Evolutionary conservation across 495 filamentous ascomycete species (phyloP), one percentile per base, ranked within the genome.

Genomic region (Penicillium longicatenatum): DNA sequence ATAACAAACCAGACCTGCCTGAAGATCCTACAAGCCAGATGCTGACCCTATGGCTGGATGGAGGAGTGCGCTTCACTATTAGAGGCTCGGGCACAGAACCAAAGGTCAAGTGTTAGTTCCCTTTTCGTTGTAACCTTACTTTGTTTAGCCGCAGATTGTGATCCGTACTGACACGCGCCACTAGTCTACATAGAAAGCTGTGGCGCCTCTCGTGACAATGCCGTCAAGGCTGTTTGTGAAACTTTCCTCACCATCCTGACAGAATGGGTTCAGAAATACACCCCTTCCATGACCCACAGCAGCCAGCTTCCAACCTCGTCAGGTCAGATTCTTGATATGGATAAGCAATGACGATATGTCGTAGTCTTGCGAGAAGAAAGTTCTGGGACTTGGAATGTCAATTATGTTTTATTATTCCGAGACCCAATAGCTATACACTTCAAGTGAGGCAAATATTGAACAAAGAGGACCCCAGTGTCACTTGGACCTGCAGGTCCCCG

Each of bases 61-160:
- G 72, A 2, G 80, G 79, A 22, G 79, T 88, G 2, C 79, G 82
- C 42, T 88, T 89, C 66, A 91, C 87, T 2, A 76, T 88, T 29
- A 74, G 88, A 63, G 85, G 82, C 6, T 89, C 85, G 2, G 88
- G 88, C 6, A 91, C 88, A 2, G 88, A 91, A 68, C 88, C 88
- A 1, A 86, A 86, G 66, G 84, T 86, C 39, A 86, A 86, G 64
- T 71, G 83, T 84, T 72, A 63, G 77, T 63, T 50, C 30, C 35
- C 50, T 24, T 46, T 22, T 11, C 21, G 9, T 48, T 30, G 21
- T 30, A 17, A 5, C 45, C 21, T 17, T 29, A 24, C 24, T 7
- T 24, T 2, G 35, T 29, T 10, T 6, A 35, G 12, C 21, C 21
- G 44, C 19, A 31, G 16, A 14, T 12, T 31, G 35, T 21, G 29